Base-by-base conservation (phyloP, 768 basidiomycete species). In the Omphalotus guepiniiformis region DNA sequence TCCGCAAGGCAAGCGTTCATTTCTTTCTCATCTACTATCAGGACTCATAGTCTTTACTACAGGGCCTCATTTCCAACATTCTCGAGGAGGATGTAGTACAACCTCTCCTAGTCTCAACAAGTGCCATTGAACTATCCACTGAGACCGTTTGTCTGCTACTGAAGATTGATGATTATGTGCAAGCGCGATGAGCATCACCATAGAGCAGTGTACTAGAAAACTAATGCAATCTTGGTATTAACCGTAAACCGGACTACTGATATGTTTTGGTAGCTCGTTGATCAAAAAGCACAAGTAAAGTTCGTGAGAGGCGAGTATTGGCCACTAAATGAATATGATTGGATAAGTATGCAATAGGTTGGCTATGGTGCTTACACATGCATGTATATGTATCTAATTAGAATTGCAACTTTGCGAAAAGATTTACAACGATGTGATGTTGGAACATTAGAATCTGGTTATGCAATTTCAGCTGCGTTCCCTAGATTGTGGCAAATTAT, bases 11-110 rank as follows among this genome's bases (percentile, higher is more conserved):
- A 58, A 35, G 79, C 63, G 19, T 6, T 15, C 39, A 43, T 7
- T 23, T 5, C 12, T 13, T 8, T 13, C 23, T 27, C 3, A 6
- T 12, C 18, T 1, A 7, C 18, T 15, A 35, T 25, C 21, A n/a
- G 28, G 35, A 39, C 27, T 44, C 18, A 26, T 29, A 21, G 39
- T 38, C 30, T 37, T 22, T n/a, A 29, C 40, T 39, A 25, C 55
- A 94, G 92, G 95, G 96, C 11, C 74, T 95, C 58, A 95, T 99
- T 58, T 94, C 92, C 21, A 96, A 99, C 69, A 97, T 99, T 53
- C 62, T 95, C 26, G 95, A 97, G 63, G 96, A 99, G 65, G 92
- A 96, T 53, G 96, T 98, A 13, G 86, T 98, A 3, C 96, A 98
- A 64, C 96, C 94, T 26, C 71, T 99, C 49, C 71, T 98, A 39